These are phyloP conservation scores for Trichoderma gracile DNA, from an alignment of 2,329 filamentous ascomycete genomes.

Conservation along the genomic window DNA sequence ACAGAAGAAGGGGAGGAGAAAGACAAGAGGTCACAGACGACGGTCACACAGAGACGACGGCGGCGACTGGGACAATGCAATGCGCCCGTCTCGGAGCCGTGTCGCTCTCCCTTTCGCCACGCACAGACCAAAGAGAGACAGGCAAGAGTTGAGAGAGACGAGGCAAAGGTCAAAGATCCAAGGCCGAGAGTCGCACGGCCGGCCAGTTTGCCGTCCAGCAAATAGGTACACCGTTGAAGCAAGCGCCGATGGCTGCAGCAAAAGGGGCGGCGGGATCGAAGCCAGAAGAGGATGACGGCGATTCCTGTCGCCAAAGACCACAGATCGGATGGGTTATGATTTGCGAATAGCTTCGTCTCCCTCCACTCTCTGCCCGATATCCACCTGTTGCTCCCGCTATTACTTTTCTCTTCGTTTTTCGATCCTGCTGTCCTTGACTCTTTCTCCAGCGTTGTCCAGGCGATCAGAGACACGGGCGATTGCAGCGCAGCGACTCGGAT, in stretches of 20 bases:
- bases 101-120: constrained; percentile 9
- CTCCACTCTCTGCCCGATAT: not conserved
- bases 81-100: constrained; percentile 7
- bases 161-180: not conserved
- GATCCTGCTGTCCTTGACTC: not conserved
- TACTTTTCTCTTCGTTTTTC: not conserved
- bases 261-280: no score
- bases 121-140: constrained; percentile 1
- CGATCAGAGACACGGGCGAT: not conserved
- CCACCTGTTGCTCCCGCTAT: not conserved
- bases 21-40: not conserved
- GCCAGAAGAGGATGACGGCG: no score
- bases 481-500: constrained; percentile 3
- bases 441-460: not conserved
- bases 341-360: no score
- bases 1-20: not conserved
- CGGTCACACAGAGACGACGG: constrained; percentile 12
- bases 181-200: not conserved
- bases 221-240: no score
- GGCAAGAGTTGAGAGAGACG: not conserved
- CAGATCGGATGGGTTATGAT: no score
- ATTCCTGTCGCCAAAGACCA: no score
- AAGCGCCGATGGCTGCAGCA: no score
- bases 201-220: not conserved
- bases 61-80: constrained; percentile 17